A percentile compares a stretch with the other conserved stretches of the same genome.
phyloP scores from a whole-genome alignment of 1,284 basidiomycete species.

The Leccinum angustisporum region DNA sequence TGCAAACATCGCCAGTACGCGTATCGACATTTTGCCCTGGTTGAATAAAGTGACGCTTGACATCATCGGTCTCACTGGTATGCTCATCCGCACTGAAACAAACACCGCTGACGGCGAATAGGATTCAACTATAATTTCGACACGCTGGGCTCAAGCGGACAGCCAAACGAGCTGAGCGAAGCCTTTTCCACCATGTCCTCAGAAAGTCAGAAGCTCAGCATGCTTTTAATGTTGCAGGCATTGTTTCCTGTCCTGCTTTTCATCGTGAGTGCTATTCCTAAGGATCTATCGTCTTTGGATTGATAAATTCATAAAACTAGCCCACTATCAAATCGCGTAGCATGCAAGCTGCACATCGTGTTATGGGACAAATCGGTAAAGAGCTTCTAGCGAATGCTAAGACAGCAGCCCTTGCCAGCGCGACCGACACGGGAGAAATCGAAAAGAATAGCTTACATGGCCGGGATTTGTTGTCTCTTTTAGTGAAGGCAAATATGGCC shows the following conservation, averaged over 20 bases:
- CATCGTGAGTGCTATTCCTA: constrained; percentile 36
- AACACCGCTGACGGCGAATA: constrained; percentile 17
- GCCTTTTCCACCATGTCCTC: constrained; percentile 48
- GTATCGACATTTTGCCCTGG: constrained; percentile 53
- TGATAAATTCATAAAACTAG: neutral
- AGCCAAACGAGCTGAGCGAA: constrained; percentile 46
- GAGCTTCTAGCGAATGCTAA: constrained; percentile 48
- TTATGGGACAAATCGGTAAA: constrained; percentile 40
- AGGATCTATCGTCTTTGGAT: neutral
- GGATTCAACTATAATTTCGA: constrained; percentile 72
- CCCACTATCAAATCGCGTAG: constrained; percentile 8
- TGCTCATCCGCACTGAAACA: neutral
- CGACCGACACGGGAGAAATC: constrained; percentile 12
- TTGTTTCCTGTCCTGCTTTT: constrained; percentile 41
- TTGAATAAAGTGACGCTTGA: constrained; percentile 62
- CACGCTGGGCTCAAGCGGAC: constrained; percentile 38
- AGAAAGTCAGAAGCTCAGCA: constrained; percentile 20
- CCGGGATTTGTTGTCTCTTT: constrained; percentile 52
- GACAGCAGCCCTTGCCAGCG: constrained; percentile 30
- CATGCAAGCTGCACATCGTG: constrained; percentile 16
- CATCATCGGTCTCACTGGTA: constrained; percentile 56
- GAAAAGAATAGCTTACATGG: constrained; percentile 35
- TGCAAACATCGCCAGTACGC: constrained; percentile 15
- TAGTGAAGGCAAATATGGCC: constrained; percentile 66
- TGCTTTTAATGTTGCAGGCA: constrained; percentile 36